Base-by-base conservation (phyloP, 2,329 filamentous ascomycete species). In the Magnaporthiopsis poae region DNA sequence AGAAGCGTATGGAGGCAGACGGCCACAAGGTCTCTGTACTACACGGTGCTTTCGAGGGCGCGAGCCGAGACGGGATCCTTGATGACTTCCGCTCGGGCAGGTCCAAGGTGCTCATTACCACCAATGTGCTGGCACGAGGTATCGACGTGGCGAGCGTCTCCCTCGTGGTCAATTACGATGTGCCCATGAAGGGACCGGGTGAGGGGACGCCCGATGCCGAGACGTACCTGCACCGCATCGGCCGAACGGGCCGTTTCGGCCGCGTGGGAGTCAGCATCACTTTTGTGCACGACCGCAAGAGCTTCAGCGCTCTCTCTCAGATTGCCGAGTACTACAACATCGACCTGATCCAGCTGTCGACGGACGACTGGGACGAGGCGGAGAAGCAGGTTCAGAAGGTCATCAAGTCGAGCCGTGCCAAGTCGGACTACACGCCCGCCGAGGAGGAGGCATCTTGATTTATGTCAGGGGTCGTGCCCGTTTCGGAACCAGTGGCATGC, bases 121-220 rank as follows among this genome's bases (percentile, higher is more conserved):
- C 95, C 71, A 99, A 99, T 74, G 93, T 99, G 56, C 85, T 99
- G 67, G 91, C 95, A 11, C 92, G 95, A 74, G 95, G 95, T 75
- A 98, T 99, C 73, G 95, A 99, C 74, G 86, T 88, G 81, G 98
- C 75, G 78, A 96, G 80, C 35, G 95, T 99, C 18, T 96, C 92
- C 12, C 95, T 99, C 89, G 95, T 99, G 66, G 92, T 99, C 82
- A 99, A 99, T 82, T 99, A 99, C 78, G 90, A 92, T 72, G 90
- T 92, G 67, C 89, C 89, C 31, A 90, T 89, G 81, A 89, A 89
- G 74, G 88, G 90, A 60, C 73, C 84, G 39, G 87, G 90, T 25
- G 93, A 98, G 71, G 83, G 84, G 35, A 91, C 95, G 78, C 90
- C 94, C 18, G 95, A 99, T 74, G 88, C 88, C 62, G 93, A 98